A percentile compares a stretch with the other conserved stretches of the same genome.
phyloP scores from a whole-genome alignment of 1,284 basidiomycete species.

The Ustilago trichophora region DNA sequence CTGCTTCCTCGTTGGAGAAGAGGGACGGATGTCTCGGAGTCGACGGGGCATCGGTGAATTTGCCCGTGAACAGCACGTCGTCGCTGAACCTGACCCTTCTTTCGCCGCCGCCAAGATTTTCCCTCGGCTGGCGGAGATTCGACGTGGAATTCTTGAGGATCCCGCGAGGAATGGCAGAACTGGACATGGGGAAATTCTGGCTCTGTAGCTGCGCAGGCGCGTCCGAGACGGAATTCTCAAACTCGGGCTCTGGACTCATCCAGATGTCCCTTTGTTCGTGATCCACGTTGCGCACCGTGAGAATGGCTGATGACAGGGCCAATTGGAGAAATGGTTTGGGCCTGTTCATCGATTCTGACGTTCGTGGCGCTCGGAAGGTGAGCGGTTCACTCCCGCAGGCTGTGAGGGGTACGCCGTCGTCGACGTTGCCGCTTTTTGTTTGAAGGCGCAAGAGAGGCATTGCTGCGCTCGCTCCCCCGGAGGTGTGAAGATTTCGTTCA shows the following conservation, averaged over 20 bases:
- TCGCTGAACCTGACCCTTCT: not conserved
- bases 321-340: no score
- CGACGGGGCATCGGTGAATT: not conserved
- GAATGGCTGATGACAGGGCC: no score
- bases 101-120: not conserved
- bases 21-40: not conserved
- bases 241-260: not conserved
- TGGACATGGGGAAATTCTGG: conserved; percentile 8
- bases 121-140: no score
- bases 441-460: conserved; percentile 1
- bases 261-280: not conserved
- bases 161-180: not conserved
- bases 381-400: not conserved
- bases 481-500: no score
- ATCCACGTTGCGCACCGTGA: no score
- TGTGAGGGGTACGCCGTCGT: conserved; percentile 3
- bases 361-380: conserved; percentile 7
- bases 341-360: no score
- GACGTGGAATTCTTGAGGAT: no score
- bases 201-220: conserved; percentile 2
- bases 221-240: not conserved
- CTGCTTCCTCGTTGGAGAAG: not conserved
- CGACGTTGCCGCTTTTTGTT: conserved; percentile 9
- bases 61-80: not conserved
- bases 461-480: no score